Base-by-base conservation (phyloP, 208 protist genomes). In the Leishmania martiniquensis region DNA sequence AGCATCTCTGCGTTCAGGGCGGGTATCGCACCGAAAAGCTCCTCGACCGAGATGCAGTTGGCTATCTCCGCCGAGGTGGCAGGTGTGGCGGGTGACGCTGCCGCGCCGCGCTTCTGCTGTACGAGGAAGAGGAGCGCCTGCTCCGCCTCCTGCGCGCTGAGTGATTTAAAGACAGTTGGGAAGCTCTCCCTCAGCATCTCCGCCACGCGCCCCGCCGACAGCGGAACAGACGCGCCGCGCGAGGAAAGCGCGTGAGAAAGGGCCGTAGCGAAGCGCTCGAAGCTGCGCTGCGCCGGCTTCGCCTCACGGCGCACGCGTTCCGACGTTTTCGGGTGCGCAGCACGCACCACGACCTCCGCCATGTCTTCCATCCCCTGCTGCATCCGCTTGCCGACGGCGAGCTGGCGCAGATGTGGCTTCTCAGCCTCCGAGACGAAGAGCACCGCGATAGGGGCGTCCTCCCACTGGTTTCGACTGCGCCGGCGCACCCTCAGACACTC, bases 391-490 rank as follows among this genome's bases (percentile, higher is more conserved):
- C 77, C 74, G 6, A 92, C 62, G 1, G 87, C 89, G n/a, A 93
- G 60, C 51, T 85, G 83, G 22, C 87, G 83, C n/a, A 83, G 73
- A 72, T 84, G 68, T 12, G 74, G 67, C 32, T 70, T 52, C 3
- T 90, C 83, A 17, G 76, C 70, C 10, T 81, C 63, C 2, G 81
- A 59, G 9, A 90, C 81, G 72, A 97, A 97, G n/a, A 97, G 83
- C 13, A 45, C 63, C 2, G 91, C 91, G 69, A 97, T 86, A 15
- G 93, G 93, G 17, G 91, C 68, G 75, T 97, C 91, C 75, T 92
- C 89, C 90, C 91, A 95, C 71, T 86, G 85, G 77, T 93, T 91
- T 44, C 87, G 78, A 72, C 93, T 89, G 32, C 93, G 87, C 2
- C 90, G 86, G 4, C 91, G 90, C 34, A 89, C 82, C 10, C 91